Percentiles rank a stretch among this genome's conserved stretches.
These are phyloP conservation scores for Cystobasidium pallidum DNA, from an alignment of 1,284 basidiomycete species.

Conservation along the genomic window DNA sequence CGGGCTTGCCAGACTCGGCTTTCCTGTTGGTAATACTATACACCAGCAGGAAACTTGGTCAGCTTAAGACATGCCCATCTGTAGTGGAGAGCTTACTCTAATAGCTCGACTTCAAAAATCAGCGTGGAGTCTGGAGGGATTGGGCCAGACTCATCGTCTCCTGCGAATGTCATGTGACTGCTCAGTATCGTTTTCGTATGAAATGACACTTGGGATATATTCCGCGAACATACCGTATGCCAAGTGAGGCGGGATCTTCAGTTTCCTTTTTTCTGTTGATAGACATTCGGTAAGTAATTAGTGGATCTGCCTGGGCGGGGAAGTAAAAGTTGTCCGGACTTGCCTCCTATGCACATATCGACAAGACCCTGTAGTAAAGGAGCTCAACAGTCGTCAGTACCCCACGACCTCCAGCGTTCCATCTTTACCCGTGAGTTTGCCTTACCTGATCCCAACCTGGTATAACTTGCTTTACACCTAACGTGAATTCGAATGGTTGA, in stretches of 20 bases:
- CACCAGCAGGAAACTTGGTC: background rate
- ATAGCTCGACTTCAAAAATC: constrained; percentile 39
- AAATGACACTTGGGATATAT: too few relatives aligned
- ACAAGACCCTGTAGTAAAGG: constrained; percentile 9
- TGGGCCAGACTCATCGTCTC: constrained; percentile 23
- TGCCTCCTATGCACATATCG: constrained; percentile 35
- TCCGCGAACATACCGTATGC: constrained; percentile 35
- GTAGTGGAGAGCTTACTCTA: constrained; percentile 22
- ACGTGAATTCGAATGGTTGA: constrained; percentile 32
- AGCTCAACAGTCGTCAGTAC: too few relatives aligned
- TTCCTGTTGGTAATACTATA: constrained; percentile 22
- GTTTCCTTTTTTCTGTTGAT: constrained; percentile 38
- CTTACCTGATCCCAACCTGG: constrained; percentile 37
- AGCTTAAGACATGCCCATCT: background rate
- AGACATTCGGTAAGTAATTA: background rate
- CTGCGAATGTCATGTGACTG: background rate
- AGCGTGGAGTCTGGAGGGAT: constrained; percentile 33
- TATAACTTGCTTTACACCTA: constrained; percentile 37
- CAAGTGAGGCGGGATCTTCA: constrained; percentile 32
- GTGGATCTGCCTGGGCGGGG: background rate
- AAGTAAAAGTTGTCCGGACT: background rate
- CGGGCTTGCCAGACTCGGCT: constrained; percentile 7
- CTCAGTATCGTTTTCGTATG: too few relatives aligned
- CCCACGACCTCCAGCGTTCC: too few relatives aligned
- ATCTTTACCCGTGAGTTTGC: background rate